These are phyloP conservation scores for Petunia axillaris DNA, from an alignment of 257 asterid species.

Conservation along the genomic window DNA sequence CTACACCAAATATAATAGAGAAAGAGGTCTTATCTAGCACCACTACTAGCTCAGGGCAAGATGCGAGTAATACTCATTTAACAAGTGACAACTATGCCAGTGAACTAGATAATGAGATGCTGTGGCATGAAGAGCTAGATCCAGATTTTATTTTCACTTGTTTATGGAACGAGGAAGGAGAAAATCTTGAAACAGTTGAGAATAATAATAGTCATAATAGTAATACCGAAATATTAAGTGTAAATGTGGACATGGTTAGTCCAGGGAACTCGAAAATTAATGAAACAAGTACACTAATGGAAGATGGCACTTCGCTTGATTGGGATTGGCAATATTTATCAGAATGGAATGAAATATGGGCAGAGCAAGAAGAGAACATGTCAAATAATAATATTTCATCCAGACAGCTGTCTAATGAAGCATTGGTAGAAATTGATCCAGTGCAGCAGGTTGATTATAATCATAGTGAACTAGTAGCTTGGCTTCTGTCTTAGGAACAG, in stretches of 20 bases:
- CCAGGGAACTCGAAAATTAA: too few species aligned
- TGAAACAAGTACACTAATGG: not conserved
- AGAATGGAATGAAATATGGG: slow-evolving; percentile 14
- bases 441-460: slow-evolving; percentile 22
- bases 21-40: slow-evolving; percentile 34
- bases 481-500: slow-evolving; percentile 50
- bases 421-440: slow-evolving; percentile 28
- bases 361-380: slow-evolving; percentile 29
- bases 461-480: slow-evolving; percentile 48
- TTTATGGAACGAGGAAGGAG: not conserved
- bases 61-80: not conserved
- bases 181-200: slow-evolving; percentile 11
- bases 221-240: not conserved
- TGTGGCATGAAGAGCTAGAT: not conserved
- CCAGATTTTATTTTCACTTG: not conserved
- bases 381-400: not conserved
- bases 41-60: slow-evolving; percentile 23
- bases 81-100: not conserved
- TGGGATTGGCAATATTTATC: slow-evolving; percentile 43
- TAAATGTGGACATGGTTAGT: not conserved
- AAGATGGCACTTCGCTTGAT: not conserved
- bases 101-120: not conserved
- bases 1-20: slow-evolving; percentile 44
- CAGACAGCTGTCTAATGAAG: slow-evolving; percentile 39
- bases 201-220: not conserved